These are phyloP conservation scores for Pholiota molesta DNA, from an alignment of 768 basidiomycete species.

Conservation along the genomic window DNA sequence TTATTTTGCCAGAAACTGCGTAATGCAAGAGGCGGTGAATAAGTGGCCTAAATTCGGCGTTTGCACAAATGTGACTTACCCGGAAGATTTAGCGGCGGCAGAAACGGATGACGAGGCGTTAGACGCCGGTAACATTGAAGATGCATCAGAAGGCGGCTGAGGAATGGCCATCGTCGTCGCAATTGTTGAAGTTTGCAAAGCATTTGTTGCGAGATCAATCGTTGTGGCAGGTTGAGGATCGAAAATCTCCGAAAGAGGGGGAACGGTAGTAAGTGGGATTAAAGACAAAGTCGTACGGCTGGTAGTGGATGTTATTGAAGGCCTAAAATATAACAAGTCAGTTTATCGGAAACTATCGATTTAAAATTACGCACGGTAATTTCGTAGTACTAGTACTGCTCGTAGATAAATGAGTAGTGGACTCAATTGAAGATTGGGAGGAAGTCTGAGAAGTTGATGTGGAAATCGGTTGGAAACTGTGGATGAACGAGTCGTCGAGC, in stretches of 20 bases:
- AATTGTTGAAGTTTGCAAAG: constrained; percentile 2
- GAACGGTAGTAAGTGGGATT: constrained; percentile 3
- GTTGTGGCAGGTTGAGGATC: constrained; percentile 6
- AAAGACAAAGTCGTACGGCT: constrained; percentile 10
- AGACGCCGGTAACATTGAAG: neutral
- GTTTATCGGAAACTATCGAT: neutral
- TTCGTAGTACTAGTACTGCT: neutral
- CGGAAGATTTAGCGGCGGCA: constrained; percentile 16
- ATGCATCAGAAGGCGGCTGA: constrained; percentile 2
- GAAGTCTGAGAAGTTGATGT: constrained; percentile 5
- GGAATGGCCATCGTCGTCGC: neutral
- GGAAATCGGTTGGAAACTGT: neutral
- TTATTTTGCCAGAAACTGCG: constrained; percentile 41
- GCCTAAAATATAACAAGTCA: neutral
- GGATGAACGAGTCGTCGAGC: constrained; percentile 8
- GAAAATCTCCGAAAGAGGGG: neutral
- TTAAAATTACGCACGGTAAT: constrained; percentile 4
- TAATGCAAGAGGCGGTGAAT: constrained; percentile 7
- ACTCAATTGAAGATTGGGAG: constrained; percentile 4
- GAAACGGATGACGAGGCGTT: neutral
- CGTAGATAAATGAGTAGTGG: neutral
- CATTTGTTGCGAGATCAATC: neutral
- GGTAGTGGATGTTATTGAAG: neutral
- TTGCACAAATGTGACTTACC: constrained; percentile 17
- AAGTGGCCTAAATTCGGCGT: neutral